phyloP scores from a whole-genome alignment of 1,139 yeast genomes.

The Nakaseomyces delphensis region DNA sequence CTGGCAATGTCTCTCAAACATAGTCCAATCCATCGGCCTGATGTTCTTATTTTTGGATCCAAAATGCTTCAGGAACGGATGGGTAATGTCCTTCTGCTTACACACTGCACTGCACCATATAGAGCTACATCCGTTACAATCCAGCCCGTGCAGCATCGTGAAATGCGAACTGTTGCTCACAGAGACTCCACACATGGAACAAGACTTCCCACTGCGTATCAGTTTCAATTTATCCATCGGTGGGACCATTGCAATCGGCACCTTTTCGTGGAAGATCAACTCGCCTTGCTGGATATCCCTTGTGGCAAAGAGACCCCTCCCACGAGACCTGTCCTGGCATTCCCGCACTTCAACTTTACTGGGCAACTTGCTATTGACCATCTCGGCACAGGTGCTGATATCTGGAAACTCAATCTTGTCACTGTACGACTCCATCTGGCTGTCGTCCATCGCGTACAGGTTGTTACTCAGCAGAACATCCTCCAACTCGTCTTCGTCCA shows the following conservation, averaged over 20 bases:
- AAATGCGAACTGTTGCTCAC: constrained; percentile 36
- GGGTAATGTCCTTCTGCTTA: constrained; percentile 46
- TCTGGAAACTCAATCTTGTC: constrained; percentile 48
- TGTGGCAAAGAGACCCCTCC: constrained; percentile 45
- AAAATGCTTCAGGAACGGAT: constrained; percentile 53
- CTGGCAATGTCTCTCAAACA: constrained; percentile 52
- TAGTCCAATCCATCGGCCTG: constrained; percentile 44
- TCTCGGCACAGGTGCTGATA: constrained; percentile 21
- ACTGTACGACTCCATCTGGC: constrained; percentile 42
- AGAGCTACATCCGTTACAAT: constrained; percentile 58
- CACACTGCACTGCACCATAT: constrained; percentile 68
- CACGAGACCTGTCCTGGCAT: constrained; percentile 34
- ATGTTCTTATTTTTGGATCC: constrained; percentile 22
- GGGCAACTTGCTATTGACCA: constrained; percentile 1
- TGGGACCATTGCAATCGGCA: constrained; percentile 60
- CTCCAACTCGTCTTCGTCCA: constrained; percentile 21
- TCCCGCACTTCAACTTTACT: constrained; percentile 21
- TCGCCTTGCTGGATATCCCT: constrained; percentile 42
- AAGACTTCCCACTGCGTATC: constrained; percentile 60
- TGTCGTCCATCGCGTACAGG: constrained; percentile 17
- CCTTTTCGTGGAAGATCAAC: constrained; percentile 49
- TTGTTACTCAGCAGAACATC: constrained; percentile 6
- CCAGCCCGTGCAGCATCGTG: constrained; percentile 45
- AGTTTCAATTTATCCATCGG: constrained; percentile 60
- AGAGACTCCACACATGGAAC: constrained; percentile 70